Conservation (phyloP, 345 rosid species). For the Corchorus capsularis region DNA sequence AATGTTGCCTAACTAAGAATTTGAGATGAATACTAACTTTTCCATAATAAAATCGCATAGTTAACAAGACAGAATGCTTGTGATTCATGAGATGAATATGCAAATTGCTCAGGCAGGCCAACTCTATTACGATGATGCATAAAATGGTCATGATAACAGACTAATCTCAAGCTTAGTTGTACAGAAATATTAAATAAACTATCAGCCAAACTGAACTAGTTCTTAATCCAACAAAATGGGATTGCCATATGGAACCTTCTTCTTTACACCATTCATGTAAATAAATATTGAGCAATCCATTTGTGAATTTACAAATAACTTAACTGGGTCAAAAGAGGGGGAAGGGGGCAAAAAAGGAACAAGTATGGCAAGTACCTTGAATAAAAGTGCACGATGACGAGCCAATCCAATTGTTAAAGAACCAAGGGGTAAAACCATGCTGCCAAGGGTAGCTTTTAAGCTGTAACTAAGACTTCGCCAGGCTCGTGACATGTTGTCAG, state of each 20-base stretch:
- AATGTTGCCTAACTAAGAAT: too few relatives aligned
- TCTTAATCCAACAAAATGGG: constrained; percentile 4
- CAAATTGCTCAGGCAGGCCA: background rate
- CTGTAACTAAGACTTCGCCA: constrained; percentile 79
- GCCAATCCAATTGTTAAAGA: constrained; percentile 90
- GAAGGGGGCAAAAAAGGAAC: background rate
- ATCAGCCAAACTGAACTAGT: background rate
- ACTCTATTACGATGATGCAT: background rate
- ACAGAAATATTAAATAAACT: background rate
- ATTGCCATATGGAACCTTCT: constrained; percentile 1
- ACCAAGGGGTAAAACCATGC: constrained; percentile 93
- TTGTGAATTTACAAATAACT: constrained; percentile 1
- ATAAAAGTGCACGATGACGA: constrained; percentile 93
- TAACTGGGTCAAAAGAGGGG: background rate
- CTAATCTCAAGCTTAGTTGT: background rate
- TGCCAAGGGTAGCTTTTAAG: constrained; percentile 70
- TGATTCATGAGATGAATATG: background rate
- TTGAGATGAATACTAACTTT: too few relatives aligned
- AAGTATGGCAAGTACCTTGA: constrained; percentile 59
- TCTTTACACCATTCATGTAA: background rate
- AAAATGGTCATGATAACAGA: background rate
- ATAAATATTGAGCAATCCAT: constrained; percentile 12
- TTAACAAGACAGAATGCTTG: background rate
- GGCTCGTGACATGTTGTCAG: constrained; percentile 66
- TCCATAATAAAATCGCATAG: background rate